A percentile compares a stretch with the other conserved stretches of the same genome.
Conservation (phyloP, 192 early-diverging fungal genomes). For the Hyaloraphidium curvatum region DNA sequence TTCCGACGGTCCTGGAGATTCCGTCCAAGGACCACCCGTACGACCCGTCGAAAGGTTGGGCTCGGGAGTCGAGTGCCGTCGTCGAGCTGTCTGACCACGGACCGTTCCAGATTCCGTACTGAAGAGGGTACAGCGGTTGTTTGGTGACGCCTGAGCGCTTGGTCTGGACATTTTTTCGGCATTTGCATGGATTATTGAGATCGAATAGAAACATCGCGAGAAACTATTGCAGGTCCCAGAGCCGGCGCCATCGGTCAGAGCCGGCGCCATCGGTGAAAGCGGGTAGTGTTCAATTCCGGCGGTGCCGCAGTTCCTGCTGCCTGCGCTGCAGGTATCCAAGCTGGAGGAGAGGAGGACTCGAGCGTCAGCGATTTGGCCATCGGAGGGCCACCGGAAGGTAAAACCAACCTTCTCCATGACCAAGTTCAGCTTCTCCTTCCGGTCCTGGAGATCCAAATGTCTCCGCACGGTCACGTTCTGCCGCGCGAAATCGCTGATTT, state of each 20-base stretch:
- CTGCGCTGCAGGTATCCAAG: too few relatives aligned
- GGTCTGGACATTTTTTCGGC: too few relatives aligned
- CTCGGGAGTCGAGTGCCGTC: neutral
- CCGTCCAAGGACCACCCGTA: slow-evolving; percentile 99
- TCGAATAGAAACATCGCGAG: too few relatives aligned
- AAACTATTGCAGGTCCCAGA: too few relatives aligned
- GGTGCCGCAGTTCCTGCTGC: too few relatives aligned
- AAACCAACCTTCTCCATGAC: slow-evolving; percentile 29
- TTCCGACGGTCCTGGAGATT: slow-evolving; percentile 95
- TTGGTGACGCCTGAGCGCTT: slow-evolving; percentile 35
- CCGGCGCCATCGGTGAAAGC: too few relatives aligned
- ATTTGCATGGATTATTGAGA: too few relatives aligned
- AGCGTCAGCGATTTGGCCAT: too few relatives aligned
- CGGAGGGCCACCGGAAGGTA: too few relatives aligned
- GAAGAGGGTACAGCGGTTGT: slow-evolving; percentile 58
- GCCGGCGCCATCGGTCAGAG: too few relatives aligned
- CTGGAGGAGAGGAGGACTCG: too few relatives aligned
- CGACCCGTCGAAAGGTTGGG: slow-evolving; percentile 40
- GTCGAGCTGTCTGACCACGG: slow-evolving; percentile 21
- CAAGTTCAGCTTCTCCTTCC: slow-evolving; percentile 57
- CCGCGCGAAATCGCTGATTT: slow-evolving; percentile 71
- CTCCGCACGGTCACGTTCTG: slow-evolving; percentile 69
- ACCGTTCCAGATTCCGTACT: slow-evolving; percentile 65
- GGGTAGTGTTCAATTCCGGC: too few relatives aligned
- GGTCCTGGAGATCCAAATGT: slow-evolving; percentile 74